Base-by-base conservation (phyloP, 1,139 yeast species). In the Kluyveromyces sp. region DNA sequence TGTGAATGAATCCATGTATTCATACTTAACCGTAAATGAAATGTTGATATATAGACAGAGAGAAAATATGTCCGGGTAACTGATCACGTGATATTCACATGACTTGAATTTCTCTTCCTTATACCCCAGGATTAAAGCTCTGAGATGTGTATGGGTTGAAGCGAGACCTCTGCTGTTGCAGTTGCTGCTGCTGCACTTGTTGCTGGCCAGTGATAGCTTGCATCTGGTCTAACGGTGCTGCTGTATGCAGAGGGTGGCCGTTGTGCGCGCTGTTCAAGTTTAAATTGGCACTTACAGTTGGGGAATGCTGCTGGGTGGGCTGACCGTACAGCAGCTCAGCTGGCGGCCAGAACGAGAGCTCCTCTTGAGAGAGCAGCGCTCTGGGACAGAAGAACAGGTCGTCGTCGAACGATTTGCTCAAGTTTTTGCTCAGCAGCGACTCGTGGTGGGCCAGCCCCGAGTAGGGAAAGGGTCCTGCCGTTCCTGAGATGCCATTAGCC, bases 171-270 rank as follows among this genome's bases (percentile, higher is more conserved):
- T 41, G 44, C 17, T 30, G 78, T 70, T 30, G 80, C 71, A 19
- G 80, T 69, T 28, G 75, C 68, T 25, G 77, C 67, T 29, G 74
- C 68, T 4, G 76, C n/a, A n/a, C n/a, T 66, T 9, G 77, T 68
- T 4, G 77, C 60, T 32, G 75, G 62, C 13, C 75, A n/a, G n/a
- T n/a, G n/a, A n/a, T n/a, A n/a, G n/a, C n/a, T n/a, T n/a, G n/a
- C n/a, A n/a, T n/a, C n/a, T n/a, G n/a, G n/a, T n/a, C n/a, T n/a
- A n/a, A n/a, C n/a, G n/a, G n/a, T n/a, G n/a, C n/a, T n/a, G n/a
- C n/a, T n/a, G n/a, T n/a, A n/a, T n/a, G n/a, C n/a, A n/a, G n/a
- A n/a, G 67, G 13, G 75, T 61, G 25, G 74, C 60, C 26, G 26
- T 6, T 22, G 8, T 22, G 26, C 6, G 26, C 9, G 6, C 26